Evolutionary conservation across 371 early-diverging fungal genomes (phyloP), one percentile per base, ranked within the genome.

Genomic region (Mucor lusitanicus): DNA sequence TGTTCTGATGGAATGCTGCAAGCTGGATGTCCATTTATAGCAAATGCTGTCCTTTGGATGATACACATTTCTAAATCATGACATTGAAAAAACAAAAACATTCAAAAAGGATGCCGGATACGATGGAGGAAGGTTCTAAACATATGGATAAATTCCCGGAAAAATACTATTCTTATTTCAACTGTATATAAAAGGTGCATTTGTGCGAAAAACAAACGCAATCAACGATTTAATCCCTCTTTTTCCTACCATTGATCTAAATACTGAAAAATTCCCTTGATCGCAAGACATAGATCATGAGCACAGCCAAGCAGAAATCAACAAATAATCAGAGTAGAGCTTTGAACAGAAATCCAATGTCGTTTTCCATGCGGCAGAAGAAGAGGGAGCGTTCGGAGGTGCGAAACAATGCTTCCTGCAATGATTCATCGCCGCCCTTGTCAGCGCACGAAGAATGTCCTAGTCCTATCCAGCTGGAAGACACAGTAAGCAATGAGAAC

Each of bases 321-420:
- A n/a, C 32, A 50, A 50, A 50, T 25, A 23, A 11, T 50, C 21
- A 19, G 12, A 50, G 21, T 8, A 50, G 21, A 50, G 12, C 25
- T 50, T 50, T 50, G 25, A 50, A 50, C 11, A 50, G 55, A 55
- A 32, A 55, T 6, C 55, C 55, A 4, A 4, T 55, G 32, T 17
- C 55, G 27, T 56, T 64, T 42, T 40, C 65, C 15, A 40, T 42
- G 23, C 44, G 58, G 11, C 57, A 65, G 37, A 65, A 48, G 46
- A 65, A 58, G 37, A 58, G 33, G 15, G 35, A 65, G 21, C 33
- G 57, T 15, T 35, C 59, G 59, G 65, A 59, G 11, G 44, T 59
- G 12, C 46, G 44, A 58, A 59, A 59, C 21, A 33, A 57, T 23
- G 58, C 61, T 32, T 15, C 23, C 15, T 21, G 30, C 27, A 44